phyloP scores from a whole-genome alignment of 2,329 filamentous ascomycete species.

The Leptoxyphium fumago region DNA sequence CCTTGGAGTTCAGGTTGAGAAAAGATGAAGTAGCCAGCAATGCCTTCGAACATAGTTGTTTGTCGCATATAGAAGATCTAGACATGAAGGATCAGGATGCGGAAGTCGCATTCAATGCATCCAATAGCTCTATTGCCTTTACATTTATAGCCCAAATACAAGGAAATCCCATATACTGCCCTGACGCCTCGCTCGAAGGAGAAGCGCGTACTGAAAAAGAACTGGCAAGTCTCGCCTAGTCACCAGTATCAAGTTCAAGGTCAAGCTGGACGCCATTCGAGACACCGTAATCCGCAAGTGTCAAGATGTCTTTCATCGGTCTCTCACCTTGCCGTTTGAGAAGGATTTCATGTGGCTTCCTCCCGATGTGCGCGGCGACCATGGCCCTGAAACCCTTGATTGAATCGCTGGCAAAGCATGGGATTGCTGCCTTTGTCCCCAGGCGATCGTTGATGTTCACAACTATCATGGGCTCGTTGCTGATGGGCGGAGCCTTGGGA shows the following conservation, averaged over 20 bases:
- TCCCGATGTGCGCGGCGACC: conserved; percentile 77
- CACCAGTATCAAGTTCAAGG: conserved; percentile 27
- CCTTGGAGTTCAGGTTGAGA: no score
- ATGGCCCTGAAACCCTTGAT: conserved; percentile 81
- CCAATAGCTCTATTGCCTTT: no score
- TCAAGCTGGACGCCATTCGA: conserved; percentile 64
- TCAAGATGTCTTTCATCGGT: conserved; percentile 84
- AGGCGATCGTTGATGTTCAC: conserved; percentile 91
- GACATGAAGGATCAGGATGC: no score
- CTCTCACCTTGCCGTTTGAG: conserved; percentile 82
- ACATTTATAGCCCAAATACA: no score
- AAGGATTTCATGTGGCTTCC: conserved; percentile 81
- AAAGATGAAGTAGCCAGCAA: no score
- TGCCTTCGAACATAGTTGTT: no score
- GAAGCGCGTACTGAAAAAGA: no score
- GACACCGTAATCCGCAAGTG: conserved; percentile 82
- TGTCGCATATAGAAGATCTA: no score
- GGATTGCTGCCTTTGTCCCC: conserved; percentile 88
- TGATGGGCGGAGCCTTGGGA: conserved; percentile 9
- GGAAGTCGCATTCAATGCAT: no score
- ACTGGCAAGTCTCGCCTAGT: conserved; percentile 12
- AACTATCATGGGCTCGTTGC: conserved; percentile 71
- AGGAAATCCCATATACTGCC: no score
- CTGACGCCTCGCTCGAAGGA: no score
- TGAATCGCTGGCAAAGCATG: conserved; percentile 71